Evolutionary conservation across 352 stramenopile genomes (phyloP).

Genomic region (Aphanomyces cochlioides): DNA sequence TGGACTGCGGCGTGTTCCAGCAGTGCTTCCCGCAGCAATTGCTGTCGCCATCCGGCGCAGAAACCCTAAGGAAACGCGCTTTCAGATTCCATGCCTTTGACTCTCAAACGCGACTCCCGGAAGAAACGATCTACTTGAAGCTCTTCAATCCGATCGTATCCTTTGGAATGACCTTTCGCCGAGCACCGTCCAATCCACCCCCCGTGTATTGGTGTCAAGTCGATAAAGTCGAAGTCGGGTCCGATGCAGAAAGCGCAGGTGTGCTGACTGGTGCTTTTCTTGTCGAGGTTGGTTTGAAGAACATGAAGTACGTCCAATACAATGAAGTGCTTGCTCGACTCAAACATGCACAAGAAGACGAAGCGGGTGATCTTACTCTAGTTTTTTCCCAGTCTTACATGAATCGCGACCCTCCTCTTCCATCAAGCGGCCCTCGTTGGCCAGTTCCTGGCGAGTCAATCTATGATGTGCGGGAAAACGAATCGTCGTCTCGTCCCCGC

Average conservation of each 20-base stretch:
- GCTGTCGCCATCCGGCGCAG: constrained; percentile 1
- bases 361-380: constrained; percentile 34
- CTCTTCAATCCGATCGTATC: neutral
- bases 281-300: constrained; percentile 52
- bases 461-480: neutral
- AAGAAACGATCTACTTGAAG: constrained; percentile 12
- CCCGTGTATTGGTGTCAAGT: constrained; percentile 33
- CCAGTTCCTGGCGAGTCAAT: neutral
- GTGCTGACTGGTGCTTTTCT: constrained; percentile 56
- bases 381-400: constrained; percentile 53
- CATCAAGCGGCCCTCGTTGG: constrained; percentile 30
- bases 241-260: constrained; percentile 44
- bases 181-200: neutral
- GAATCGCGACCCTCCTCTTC: constrained; percentile 30
- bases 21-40: constrained; percentile 19
- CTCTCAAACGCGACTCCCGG: neutral
- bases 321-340: constrained; percentile 52
- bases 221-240: constrained; percentile 58
- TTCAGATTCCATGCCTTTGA: constrained; percentile 16
- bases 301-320: constrained; percentile 46
- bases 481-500: neutral
- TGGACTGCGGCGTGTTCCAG: constrained; percentile 21
- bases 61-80: neutral
- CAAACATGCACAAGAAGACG: constrained; percentile 21
- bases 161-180: constrained; percentile 20